A percentile compares a stretch with the other conserved stretches of the same genome.
Evolutionary conservation across 2,329 filamentous ascomycete genomes (phyloP).

Genomic region (Sporothrix pseudoabietina): DNA sequence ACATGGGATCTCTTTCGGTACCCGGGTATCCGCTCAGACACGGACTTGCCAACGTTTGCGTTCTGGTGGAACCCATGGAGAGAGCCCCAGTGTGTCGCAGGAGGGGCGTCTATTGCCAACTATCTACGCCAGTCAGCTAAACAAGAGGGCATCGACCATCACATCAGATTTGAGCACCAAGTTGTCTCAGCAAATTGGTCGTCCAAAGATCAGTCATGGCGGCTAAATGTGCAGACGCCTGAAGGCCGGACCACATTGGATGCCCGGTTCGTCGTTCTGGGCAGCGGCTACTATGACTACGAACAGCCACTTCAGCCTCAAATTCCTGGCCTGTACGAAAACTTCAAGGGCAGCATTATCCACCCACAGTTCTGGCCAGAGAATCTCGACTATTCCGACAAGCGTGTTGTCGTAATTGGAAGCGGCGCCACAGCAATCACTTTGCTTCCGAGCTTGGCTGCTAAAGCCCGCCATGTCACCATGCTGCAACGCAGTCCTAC

Average conservation of each 20-base stretch:
- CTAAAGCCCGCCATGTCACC: constrained; percentile 67
- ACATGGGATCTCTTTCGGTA: constrained; percentile 79
- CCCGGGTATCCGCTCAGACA: constrained; percentile 70
- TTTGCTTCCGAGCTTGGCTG: constrained; percentile 67
- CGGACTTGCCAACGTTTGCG: constrained; percentile 62
- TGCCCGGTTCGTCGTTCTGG: constrained; percentile 60
- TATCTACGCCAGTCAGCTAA: constrained; percentile 53
- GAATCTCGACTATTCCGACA: constrained; percentile 65
- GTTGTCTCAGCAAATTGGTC: constrained; percentile 56
- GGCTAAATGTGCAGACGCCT: constrained; percentile 40
- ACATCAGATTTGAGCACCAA: constrained; percentile 55
- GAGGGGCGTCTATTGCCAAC: constrained; percentile 41
- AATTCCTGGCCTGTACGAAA: constrained; percentile 64
- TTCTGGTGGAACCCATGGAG: constrained; percentile 73
- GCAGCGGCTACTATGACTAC: constrained; percentile 72
- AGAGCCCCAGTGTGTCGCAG: constrained; percentile 54
- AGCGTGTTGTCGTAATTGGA: constrained; percentile 72
- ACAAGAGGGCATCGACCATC: constrained; percentile 56
- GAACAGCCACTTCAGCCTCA: constrained; percentile 57
- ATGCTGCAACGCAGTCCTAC: constrained; percentile 79
- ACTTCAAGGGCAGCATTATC: constrained; percentile 55
- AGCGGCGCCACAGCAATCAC: constrained; percentile 79
- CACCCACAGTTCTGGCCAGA: constrained; percentile 63
- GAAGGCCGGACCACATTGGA: constrained; percentile 55
- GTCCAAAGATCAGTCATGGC: constrained; percentile 42